Evolutionary conservation across 2,329 filamentous ascomycete species (phyloP), one percentile per base, ranked within the genome.

Genomic region (Diplocarpon rosae): DNA sequence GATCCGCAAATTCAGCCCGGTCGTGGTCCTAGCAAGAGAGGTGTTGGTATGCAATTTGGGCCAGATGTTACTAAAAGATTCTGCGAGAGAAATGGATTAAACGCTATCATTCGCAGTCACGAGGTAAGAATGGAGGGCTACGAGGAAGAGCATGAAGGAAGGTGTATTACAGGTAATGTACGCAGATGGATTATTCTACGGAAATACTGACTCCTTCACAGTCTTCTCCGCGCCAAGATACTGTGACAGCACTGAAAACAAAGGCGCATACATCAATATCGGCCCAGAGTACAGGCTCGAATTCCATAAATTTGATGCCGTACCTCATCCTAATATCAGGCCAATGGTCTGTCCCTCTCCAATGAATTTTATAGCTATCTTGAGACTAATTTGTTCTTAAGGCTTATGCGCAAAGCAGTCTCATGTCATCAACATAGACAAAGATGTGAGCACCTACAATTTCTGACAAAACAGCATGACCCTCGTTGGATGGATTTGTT

Each of bases 51-150:
- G 67, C 89, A 96, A 63, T 98, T 98, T 58, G 92, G 92, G 0
- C 92, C 92, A 0, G 92, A 98, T 62, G 80, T 98, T 47, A 98
- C 92, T 16, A 94, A 93, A 70, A 76, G 80, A 40, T 98, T 98
- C 73, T 98, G 92, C 63, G 89, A 98, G 58, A 88, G 83, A 66
- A 98, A 98, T 66, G 85, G 86, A 0, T 74, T 98, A 33, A 85
- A 95, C 53, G 92, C 92, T 37, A 83, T 98, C 53, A 98, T 98
- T 58, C 83, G 92, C 57, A 95, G 88, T 60, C 92, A 98, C 68
- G 92, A 98, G 65, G 92, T 98, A 24, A 80, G 92, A 57, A 98
- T 98, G 92, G 89, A 92, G 49, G 92, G 92, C n/a, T 98, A 96
- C 61, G 90, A 98, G 64, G 85, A 95, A 55, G 90, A 98, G 71